phyloP scores from a whole-genome alignment of 176 grass and related monocot species.

The Lolium multiflorum region DNA sequence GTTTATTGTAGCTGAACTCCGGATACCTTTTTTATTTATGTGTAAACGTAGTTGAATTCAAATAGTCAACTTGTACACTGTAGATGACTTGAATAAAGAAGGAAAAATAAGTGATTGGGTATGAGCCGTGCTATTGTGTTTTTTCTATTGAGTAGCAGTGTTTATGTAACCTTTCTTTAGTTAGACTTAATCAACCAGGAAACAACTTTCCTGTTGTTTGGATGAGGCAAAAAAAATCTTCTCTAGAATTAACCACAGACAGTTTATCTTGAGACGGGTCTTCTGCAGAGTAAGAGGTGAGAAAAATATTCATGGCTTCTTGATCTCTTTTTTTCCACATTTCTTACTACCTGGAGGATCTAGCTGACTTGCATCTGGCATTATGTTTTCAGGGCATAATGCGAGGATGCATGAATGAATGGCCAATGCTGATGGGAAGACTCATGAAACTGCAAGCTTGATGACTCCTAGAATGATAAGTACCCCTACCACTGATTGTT shows the following conservation, averaged over 20 bases:
- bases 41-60: conserved; percentile 45
- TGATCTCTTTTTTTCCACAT: conserved; percentile 5
- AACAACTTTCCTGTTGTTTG: neutral
- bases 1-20: conserved; percentile 10
- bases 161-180: neutral
- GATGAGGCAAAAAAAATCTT: conserved; percentile 5
- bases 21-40: conserved; percentile 31
- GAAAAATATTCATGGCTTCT: conserved; percentile 29
- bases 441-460: conserved; percentile 10
- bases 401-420: neutral
- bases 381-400: conserved; percentile 26
- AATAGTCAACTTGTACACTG: conserved; percentile 44
- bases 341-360: conserved; percentile 25
- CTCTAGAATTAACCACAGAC: conserved; percentile 4
- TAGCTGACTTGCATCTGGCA: conserved; percentile 2
- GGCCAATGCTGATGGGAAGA: neutral
- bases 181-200: conserved; percentile 27
- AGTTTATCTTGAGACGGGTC: conserved; percentile 6
- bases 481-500: conserved; percentile 5
- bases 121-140: conserved; percentile 9
- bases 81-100: conserved; percentile 41
- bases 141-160: conserved; percentile 33
- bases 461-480: neutral
- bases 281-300: conserved; percentile 40
- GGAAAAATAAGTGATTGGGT: conserved; percentile 26